phyloP scores from a whole-genome alignment of 2,329 filamentous ascomycete genomes.

The Elsinoe fawcettii region DNA sequence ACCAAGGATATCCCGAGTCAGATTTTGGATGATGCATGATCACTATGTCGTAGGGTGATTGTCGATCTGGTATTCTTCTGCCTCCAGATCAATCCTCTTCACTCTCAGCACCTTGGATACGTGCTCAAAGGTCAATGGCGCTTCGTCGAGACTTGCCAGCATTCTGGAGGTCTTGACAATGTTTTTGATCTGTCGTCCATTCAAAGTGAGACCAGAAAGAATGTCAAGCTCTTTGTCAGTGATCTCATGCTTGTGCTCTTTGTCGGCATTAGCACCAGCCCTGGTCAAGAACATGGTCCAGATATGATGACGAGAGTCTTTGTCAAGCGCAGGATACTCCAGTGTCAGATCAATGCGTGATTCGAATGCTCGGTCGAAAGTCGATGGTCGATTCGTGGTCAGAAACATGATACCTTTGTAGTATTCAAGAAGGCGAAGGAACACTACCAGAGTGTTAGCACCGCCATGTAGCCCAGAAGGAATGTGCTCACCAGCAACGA shows the following conservation, averaged over 20 bases:
- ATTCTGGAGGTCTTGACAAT: not conserved
- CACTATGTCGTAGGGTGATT: no score
- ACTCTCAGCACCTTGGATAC: not conserved
- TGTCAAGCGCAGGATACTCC: constrained; percentile 17
- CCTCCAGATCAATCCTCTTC: not conserved
- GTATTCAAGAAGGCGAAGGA: constrained; percentile 24
- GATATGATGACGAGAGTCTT: not conserved
- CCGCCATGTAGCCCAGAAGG: not conserved
- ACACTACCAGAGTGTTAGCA: not conserved
- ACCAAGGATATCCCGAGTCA: not conserved
- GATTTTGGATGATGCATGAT: no score
- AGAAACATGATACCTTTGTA: constrained; percentile 24
- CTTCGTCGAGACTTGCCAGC: not conserved
- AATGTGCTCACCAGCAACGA: constrained; percentile 29
- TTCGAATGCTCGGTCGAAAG: constrained; percentile 22
- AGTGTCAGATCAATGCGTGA: constrained; percentile 20
- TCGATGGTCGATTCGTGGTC: constrained; percentile 22
- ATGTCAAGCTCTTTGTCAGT: not conserved
- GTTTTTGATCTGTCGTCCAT: not conserved
- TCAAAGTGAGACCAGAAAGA: not conserved
- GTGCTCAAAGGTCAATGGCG: not conserved
- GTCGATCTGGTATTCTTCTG: not conserved
- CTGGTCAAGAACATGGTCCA: not conserved
- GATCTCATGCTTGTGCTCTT: not conserved
- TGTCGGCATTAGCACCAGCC: not conserved